phyloP scores from a whole-genome alignment of 371 early-diverging fungal genomes.

The Rhizomucor pusillus region DNA sequence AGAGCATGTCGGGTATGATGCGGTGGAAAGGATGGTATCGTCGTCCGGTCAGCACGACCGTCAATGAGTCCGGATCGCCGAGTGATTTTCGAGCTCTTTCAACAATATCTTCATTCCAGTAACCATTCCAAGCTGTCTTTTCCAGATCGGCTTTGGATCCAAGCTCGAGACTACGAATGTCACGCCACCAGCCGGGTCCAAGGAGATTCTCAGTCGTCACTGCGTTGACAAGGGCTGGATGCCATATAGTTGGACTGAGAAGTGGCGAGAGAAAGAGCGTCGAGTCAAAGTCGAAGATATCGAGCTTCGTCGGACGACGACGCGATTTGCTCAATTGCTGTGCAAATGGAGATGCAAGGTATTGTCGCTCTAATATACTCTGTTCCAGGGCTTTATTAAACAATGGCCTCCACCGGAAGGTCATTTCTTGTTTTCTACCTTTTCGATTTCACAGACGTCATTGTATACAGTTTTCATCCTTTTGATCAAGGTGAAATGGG shows the following conservation, averaged over 20 bases:
- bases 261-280: slow-evolving; percentile 84
- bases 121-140: slow-evolving; percentile 29
- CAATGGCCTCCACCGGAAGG: no score
- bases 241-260: slow-evolving; percentile 79
- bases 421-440: no score
- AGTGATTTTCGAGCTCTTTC: slow-evolving; percentile 24
- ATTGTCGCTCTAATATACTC: slow-evolving; percentile 16
- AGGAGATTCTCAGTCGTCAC: slow-evolving; percentile 54
- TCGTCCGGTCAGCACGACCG: slow-evolving; percentile 59
- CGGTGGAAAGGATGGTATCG: slow-evolving; percentile 51
- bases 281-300: slow-evolving; percentile 86
- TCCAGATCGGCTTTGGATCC: slow-evolving; percentile 16
- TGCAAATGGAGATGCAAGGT: slow-evolving; percentile 9
- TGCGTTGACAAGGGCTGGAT: slow-evolving; percentile 43
- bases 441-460: no score
- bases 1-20: slow-evolving; percentile 36
- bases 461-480: no score
- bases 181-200: slow-evolving; percentile 75
- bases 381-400: not conserved
- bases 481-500: no score
- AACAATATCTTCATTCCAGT: slow-evolving; percentile 41
- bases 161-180: slow-evolving; percentile 41
- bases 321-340: not conserved
- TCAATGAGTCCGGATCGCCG: slow-evolving; percentile 37
- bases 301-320: slow-evolving; percentile 22